These are phyloP conservation scores for Saccharomyces kudriavzevii DNA, from an alignment of 805 yeast genomes.

Conservation along the genomic window DNA sequence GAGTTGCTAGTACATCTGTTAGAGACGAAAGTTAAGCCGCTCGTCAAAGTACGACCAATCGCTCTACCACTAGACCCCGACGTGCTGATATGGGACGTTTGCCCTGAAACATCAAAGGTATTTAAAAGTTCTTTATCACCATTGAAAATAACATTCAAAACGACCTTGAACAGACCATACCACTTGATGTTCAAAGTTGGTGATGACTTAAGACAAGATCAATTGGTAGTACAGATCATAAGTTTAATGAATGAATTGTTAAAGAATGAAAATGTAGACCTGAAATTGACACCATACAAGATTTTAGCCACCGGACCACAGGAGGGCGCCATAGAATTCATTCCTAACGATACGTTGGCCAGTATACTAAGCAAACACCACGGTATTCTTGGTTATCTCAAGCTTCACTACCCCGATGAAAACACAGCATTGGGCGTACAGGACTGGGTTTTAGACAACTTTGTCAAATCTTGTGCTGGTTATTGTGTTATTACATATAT, in stretches of 20 bases:
- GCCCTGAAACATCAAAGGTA: conserved; percentile 73
- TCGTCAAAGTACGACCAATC: conserved; percentile 41
- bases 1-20: conserved; percentile 50
- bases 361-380: conserved; percentile 64
- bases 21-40: conserved; percentile 34
- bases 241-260: conserved; percentile 82
- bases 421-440: conserved; percentile 30
- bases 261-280: conserved; percentile 81
- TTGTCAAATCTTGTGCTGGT: conserved; percentile 92
- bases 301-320: conserved; percentile 84
- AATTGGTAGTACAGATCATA: conserved; percentile 88
- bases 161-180: conserved; percentile 45
- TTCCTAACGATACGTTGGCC: conserved; percentile 88
- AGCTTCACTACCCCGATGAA: conserved; percentile 53
- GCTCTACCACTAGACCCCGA: conserved; percentile 81
- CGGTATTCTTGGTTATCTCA: conserved; percentile 67
- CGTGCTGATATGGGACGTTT: conserved; percentile 60
- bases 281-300: conserved; percentile 79
- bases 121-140: conserved; percentile 91
- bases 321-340: conserved; percentile 89
- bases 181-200: conserved; percentile 92
- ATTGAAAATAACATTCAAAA: conserved; percentile 67
- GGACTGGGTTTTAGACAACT: conserved; percentile 76
- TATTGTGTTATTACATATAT: conserved; percentile 93
- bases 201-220: conserved; percentile 92